phyloP scores from a whole-genome alignment of 129 eudicot species.

The Daucus carota region DH1_v3.0 NC_030385.2:35922001-35922500 shows the following conservation, averaged over 20 bases:
- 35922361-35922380: not conserved
- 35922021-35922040: slow-evolving; percentile 11
- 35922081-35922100: not conserved
- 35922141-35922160: not conserved
- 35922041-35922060: slow-evolving; percentile 57
- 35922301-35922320: not conserved
- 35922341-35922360: not conserved
- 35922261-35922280: too few species aligned
- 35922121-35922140: not conserved
- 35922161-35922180: not conserved
- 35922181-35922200: too few species aligned
- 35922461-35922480: slow-evolving; percentile 85
- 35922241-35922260: too few species aligned
- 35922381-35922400: not conserved
- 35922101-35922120: too few species aligned
- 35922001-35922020: not conserved
- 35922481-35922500: slow-evolving; percentile 59
- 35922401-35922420: slow-evolving; percentile 6
- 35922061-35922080: slow-evolving; percentile 67
- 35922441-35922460: slow-evolving; percentile 86
- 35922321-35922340: not conserved
- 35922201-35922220: too few species aligned
- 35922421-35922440: slow-evolving; percentile 72
- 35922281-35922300: not conserved
- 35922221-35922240: too few species aligned